Evolutionary conservation across 345 rosid species (phyloP), one percentile per base, ranked within the genome.

Genomic region (Angophora floribunda): DNA sequence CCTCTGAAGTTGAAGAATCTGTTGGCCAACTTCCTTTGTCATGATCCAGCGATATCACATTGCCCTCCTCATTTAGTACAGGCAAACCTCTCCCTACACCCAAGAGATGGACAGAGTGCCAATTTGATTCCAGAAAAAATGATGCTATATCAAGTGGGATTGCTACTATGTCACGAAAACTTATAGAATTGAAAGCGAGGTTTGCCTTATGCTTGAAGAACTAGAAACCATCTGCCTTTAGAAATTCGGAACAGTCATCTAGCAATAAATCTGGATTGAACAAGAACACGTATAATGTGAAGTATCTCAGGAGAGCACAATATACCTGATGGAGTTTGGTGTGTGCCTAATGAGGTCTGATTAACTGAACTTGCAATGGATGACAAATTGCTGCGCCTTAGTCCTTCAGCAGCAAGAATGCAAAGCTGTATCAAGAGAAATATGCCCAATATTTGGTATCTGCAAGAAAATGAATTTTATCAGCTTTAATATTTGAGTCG

Each of bases 381-480:
- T 49, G 98, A 94, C 52, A 98, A 89, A 91, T 95, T 97, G 93
- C 95, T 95, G 86, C 97, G 93, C 30, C 98, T 95, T 63, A 98
- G 91, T 82, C 95, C 95, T 90, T 98, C 99, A 88, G 98, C 96
- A 88, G 98, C 98, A 92, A 97, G 93, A 90, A 96, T 90, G 90
- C 98, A 98, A 86, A 98, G 93, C 92, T 97, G 99, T 92, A 98
- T 93, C 89, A 98, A 91, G 89, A 97, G 98, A 92, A 98, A 98
- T 44, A 97, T 92, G 50, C 99, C 99, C 53, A 98, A 92, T 88
- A 96, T 95, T 90, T 98, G 99, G 92, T 98, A 97, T 91, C 99
- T 97, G 95, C 89, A 51, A 88, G 52, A 91, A 91, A 90, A 61
- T 53, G 86, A 88, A 80, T 86, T 65, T 89, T 1, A 30, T 36